Conservation (phyloP, 768 basidiomycete genomes). For the Kwoniella bestiolae region DNA sequence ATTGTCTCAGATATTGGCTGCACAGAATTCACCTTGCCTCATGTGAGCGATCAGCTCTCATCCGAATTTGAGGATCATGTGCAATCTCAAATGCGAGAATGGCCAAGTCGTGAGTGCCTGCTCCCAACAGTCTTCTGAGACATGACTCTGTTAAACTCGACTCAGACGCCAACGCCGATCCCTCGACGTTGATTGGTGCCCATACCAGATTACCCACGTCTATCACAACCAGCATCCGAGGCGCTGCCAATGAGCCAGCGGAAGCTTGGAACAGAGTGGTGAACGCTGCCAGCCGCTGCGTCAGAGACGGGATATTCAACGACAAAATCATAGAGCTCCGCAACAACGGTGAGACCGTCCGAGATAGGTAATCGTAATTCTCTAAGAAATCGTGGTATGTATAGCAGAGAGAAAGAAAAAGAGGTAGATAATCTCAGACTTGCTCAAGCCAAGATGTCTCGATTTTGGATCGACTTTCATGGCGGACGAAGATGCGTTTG, state of each 20-base stretch:
- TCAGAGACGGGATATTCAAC: background rate
- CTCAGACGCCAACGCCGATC: background rate
- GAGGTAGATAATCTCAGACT: background rate
- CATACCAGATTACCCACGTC: background rate
- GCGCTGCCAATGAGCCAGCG: too few species aligned
- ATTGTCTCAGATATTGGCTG: too few species aligned
- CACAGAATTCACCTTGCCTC: too few species aligned
- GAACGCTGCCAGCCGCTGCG: background rate
- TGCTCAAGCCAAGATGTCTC: background rate
- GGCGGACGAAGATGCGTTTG: background rate
- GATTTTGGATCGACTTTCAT: background rate
- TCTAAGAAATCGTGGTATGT: background rate
- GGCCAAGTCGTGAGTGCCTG: too few species aligned
- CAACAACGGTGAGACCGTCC: background rate
- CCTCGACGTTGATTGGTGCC: background rate
- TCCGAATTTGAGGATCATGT: too few species aligned
- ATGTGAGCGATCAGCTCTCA: too few species aligned
- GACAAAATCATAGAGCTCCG: background rate
- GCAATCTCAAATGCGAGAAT: too few species aligned
- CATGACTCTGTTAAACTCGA: background rate
- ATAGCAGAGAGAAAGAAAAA: background rate
- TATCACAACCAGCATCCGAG: background rate
- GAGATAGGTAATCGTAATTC: background rate
- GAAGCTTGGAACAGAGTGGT: background rate
- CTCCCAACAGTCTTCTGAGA: background rate